Evolutionary conservation across 306 rosid species (phyloP).

Genomic region (Quercus rubra): DNA sequence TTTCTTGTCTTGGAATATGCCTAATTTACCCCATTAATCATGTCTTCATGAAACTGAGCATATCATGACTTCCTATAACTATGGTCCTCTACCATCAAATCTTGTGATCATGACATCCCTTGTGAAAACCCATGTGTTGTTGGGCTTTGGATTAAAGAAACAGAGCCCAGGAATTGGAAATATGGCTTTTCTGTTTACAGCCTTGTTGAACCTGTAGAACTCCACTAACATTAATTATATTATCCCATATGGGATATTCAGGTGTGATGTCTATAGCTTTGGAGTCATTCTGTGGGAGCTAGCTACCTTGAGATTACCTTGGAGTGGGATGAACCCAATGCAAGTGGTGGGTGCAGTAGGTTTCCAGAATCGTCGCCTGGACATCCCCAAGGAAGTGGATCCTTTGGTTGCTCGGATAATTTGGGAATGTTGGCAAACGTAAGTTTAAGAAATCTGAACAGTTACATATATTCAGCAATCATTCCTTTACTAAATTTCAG

Average conservation of each 20-base stretch:
- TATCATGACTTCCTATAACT: neutral
- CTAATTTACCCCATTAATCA: neutral
- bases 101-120: neutral
- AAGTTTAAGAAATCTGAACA: slow-evolving; percentile 40
- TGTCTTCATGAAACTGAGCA: neutral
- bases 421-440: slow-evolving; percentile 98
- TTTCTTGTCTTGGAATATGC: neutral
- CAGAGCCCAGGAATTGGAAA: neutral
- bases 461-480: neutral
- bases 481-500: neutral
- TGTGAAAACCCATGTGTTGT: neutral
- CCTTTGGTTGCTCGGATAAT: slow-evolving; percentile 85
- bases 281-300: slow-evolving; percentile 99
- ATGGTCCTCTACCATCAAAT: neutral
- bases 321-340: slow-evolving; percentile 99
- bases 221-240: slow-evolving; percentile 2
- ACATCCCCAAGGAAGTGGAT: slow-evolving; percentile 92
- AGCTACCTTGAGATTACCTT: slow-evolving; percentile 87
- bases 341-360: slow-evolving; percentile 99
- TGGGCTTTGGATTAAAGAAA: neutral
- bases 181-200: neutral
- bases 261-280: slow-evolving; percentile 98
- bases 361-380: slow-evolving; percentile 93
- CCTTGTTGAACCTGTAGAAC: neutral
- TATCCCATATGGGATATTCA: slow-evolving; percentile 33